Percentiles rank a stretch among this genome's conserved stretches.
These are phyloP conservation scores for Fusarium decemcellulare DNA, from an alignment of 2,329 filamentous ascomycete species.

Conservation along the genomic window DNA sequence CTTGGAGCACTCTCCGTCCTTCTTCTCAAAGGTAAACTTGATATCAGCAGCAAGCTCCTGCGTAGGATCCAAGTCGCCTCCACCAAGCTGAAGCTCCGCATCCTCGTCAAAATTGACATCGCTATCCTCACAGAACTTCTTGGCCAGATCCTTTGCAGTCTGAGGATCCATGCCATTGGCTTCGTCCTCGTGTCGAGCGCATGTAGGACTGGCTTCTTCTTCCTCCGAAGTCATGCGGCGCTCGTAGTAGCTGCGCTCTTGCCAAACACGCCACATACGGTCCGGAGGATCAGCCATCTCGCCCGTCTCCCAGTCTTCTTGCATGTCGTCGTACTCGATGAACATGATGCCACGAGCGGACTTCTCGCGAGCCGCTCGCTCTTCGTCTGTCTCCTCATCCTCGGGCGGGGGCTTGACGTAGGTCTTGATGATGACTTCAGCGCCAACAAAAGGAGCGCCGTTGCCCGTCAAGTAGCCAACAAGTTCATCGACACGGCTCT, in stretches of 20 bases:
- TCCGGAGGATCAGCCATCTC: conserved; percentile 1
- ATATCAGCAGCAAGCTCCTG: conserved; percentile 13
- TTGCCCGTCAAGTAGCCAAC: conserved; percentile 11
- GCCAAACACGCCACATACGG: conserved; percentile 11
- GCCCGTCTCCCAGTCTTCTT: not conserved
- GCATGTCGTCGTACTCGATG: conserved; percentile 9
- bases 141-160: not conserved
- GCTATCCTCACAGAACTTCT: not conserved
- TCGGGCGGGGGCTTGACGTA: conserved; percentile 9
- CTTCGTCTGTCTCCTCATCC: conserved; percentile 2
- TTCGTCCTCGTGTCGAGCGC: not conserved
- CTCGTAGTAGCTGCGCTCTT: conserved; percentile 10
- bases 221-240: not conserved
- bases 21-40: conserved; percentile 21
- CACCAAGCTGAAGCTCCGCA: conserved; percentile 21
- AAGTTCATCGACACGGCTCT: conserved; percentile 7
- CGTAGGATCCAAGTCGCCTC: conserved; percentile 19
- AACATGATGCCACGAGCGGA: conserved; percentile 11
- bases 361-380: conserved; percentile 1
- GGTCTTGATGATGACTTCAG: conserved; percentile 11
- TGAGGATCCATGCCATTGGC: not conserved
- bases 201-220: not conserved
- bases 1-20: conserved; percentile 13
- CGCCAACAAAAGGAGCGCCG: conserved; percentile 4
- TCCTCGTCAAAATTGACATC: conserved; percentile 4